These are phyloP conservation scores for Exophiala oligosperma DNA, from an alignment of 2,329 filamentous ascomycete species.

Conservation along the genomic window DNA sequence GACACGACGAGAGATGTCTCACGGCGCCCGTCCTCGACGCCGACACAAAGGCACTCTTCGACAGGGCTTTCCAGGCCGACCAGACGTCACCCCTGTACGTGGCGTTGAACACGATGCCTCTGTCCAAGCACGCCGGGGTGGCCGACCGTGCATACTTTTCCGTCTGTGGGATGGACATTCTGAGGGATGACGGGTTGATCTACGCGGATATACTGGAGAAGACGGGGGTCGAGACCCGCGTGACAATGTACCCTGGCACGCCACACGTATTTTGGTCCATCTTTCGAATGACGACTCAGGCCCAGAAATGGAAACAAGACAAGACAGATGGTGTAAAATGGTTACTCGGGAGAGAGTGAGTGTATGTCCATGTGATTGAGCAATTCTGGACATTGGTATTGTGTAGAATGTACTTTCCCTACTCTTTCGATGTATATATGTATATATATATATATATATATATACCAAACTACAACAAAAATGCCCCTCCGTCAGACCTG, in stretches of 20 bases:
- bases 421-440: too few relatives aligned
- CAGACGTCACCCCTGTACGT: slow-evolving; percentile 5
- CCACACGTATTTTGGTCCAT: slow-evolving; percentile 38
- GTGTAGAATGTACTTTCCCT: too few relatives aligned
- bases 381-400: too few relatives aligned
- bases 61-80: slow-evolving; percentile 5
- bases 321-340: slow-evolving; percentile 12
- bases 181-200: slow-evolving; percentile 54
- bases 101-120: slow-evolving; percentile 9
- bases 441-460: too few relatives aligned
- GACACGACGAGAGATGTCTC: slow-evolving; percentile 41
- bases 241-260: slow-evolving; percentile 45
- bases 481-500: slow-evolving; percentile 38
- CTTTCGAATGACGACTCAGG: slow-evolving; percentile 25
- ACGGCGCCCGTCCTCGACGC: slow-evolving; percentile 37
- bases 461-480: slow-evolving; percentile 24
- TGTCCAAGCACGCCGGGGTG: slow-evolving; percentile 36
- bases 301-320: slow-evolving; percentile 26
- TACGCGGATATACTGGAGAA: slow-evolving; percentile 51
- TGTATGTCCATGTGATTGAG: too few relatives aligned
- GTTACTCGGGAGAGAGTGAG: slow-evolving; percentile 7
- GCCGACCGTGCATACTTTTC: slow-evolving; percentile 51
- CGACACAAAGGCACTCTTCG: slow-evolving; percentile 22
- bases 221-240: slow-evolving; percentile 41
- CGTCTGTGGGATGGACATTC: slow-evolving; percentile 50